Evolutionary conservation across 805 yeast genomes (phyloP).

Genomic region (Peterozyma xylosa): DNA sequence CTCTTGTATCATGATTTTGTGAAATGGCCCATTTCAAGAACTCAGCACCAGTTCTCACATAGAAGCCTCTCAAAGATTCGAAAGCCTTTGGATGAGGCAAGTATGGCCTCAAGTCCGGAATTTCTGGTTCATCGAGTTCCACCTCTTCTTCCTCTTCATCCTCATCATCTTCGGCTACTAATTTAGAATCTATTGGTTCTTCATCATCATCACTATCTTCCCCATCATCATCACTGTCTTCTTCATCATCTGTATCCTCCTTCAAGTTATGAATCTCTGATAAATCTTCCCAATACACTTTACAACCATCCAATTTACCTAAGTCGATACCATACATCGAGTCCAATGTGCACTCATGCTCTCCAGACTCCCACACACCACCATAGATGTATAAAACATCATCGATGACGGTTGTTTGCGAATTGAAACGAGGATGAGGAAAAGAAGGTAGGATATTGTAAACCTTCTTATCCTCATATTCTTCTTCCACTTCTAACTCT

Average conservation of each 20-base stretch:
- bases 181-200: conserved; percentile 34
- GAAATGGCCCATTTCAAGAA: conserved; percentile 93
- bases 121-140: conserved; percentile 55
- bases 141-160: conserved; percentile 63
- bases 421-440: conserved; percentile 88
- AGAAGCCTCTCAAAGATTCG: conserved; percentile 77
- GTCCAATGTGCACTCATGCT: conserved; percentile 76
- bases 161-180: conserved; percentile 34
- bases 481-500: conserved; percentile 27
- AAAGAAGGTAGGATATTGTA: conserved; percentile 52
- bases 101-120: conserved; percentile 94
- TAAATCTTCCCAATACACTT: conserved; percentile 85
- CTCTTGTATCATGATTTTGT: conserved; percentile 77
- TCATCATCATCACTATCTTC: conserved; percentile 65
- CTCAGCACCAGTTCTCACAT: conserved; percentile 76
- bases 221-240: conserved; percentile 58
- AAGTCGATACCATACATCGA: conserved; percentile 82
- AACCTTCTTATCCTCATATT: conserved; percentile 30
- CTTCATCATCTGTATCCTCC: conserved; percentile 59
- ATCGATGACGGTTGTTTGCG: conserved; percentile 77
- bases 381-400: conserved; percentile 82
- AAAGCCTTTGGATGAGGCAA: conserved; percentile 95
- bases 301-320: conserved; percentile 81
- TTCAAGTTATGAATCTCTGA: conserved; percentile 44
- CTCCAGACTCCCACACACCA: conserved; percentile 86